Conservation (phyloP, 345 rosid genomes). For the Citrus reticulata region DNA sequence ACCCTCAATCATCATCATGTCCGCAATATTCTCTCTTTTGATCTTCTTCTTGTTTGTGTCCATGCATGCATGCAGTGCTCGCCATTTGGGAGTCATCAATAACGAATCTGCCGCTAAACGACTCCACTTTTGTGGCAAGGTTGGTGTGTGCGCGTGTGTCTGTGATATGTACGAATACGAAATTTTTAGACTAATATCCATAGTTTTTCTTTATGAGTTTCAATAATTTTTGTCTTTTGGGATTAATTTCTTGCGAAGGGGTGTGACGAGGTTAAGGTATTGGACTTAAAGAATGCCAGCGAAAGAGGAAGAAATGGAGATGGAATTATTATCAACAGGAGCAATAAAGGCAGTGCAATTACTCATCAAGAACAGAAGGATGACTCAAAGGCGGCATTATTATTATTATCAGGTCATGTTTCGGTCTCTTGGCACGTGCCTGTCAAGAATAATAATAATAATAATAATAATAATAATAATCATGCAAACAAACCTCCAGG, state of each 20-base stretch:
- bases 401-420: slow-evolving; percentile 17
- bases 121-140: slow-evolving; percentile 12
- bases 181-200: neutral
- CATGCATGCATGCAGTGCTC: slow-evolving; percentile 40
- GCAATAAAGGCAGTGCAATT: neutral
- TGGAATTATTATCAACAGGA: neutral
- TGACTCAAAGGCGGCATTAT: neutral
- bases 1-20: slow-evolving; percentile 13
- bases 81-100: slow-evolving; percentile 14
- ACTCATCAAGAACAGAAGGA: neutral
- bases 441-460: neutral
- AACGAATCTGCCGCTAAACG: neutral
- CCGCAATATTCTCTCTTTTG: slow-evolving; percentile 14
- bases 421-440: slow-evolving; percentile 23
- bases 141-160: neutral
- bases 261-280: neutral
- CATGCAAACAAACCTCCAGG: slow-evolving; percentile 12
- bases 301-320: neutral
- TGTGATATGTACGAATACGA: neutral
- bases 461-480: neutral
- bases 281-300: neutral
- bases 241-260: slow-evolving; percentile 6
- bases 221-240: neutral
- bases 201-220: neutral
- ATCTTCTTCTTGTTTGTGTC: slow-evolving; percentile 22